A percentile compares a stretch with the other conserved stretches of the same genome.
These are phyloP conservation scores for Perkinsus olseni DNA, from an alignment of 169 alveolate genomes.

Conservation along the genomic window DNA sequence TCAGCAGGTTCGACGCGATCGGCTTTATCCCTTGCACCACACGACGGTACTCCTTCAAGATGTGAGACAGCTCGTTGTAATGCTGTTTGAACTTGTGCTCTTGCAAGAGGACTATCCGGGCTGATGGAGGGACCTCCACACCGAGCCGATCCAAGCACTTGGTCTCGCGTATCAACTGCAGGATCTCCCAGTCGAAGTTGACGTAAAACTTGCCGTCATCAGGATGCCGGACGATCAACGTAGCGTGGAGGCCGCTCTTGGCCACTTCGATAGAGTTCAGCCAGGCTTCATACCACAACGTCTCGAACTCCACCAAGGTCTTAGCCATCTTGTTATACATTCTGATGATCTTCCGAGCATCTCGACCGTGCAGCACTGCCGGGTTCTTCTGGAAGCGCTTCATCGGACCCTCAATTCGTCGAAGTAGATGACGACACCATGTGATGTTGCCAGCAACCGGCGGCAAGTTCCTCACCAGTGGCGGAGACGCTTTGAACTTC, in stretches of 20 bases:
- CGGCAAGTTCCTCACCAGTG: constrained; percentile 84
- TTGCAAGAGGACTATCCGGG: constrained; percentile 79
- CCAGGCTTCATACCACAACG: constrained; percentile 77
- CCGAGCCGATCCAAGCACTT: constrained; percentile 83
- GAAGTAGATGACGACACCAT: constrained; percentile 85
- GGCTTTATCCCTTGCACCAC: constrained; percentile 74
- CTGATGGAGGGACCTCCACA: constrained; percentile 85
- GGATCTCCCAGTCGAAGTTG: constrained; percentile 78
- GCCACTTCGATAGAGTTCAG: constrained; percentile 76
- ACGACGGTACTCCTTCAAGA: constrained; percentile 78
- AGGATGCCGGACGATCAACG: constrained; percentile 73
- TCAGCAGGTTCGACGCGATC: constrained; percentile 68
- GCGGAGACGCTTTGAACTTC: constrained; percentile 50
- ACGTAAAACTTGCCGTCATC: constrained; percentile 77
- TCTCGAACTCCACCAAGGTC: constrained; percentile 69
- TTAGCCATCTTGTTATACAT: constrained; percentile 70
- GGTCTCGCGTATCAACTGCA: constrained; percentile 85
- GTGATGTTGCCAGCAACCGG: constrained; percentile 84
- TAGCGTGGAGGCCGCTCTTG: constrained; percentile 79
- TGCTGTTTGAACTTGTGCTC: constrained; percentile 84
- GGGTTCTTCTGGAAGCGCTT: constrained; percentile 67
- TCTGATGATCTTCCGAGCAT: constrained; percentile 60
- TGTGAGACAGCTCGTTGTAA: constrained; percentile 72
- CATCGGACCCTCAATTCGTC: constrained; percentile 75
- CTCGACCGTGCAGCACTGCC: constrained; percentile 48